Base-by-base conservation (phyloP, 495 filamentous ascomycete genomes). In the Neurospora hispaniola region DNA sequence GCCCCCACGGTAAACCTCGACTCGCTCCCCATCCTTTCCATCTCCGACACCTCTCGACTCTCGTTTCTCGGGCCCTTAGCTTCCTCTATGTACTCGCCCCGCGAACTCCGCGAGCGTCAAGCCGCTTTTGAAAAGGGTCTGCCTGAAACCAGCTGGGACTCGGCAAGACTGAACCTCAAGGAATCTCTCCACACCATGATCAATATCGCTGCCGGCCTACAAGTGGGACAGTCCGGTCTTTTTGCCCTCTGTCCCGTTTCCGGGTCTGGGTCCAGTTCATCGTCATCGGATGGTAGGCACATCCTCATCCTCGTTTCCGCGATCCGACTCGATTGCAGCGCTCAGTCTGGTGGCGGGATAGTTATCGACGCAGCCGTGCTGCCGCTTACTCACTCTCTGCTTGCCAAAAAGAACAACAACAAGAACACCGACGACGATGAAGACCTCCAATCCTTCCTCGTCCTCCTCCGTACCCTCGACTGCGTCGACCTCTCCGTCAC, bases 361-460 rank as follows among this genome's bases (percentile, higher is more conserved):
- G 81, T 88, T 1, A 77, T 86, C 9, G 87, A 89, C 59, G 81
- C 79, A 3, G 85, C 84, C 1, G 80, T 86, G 3, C 62, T 88
- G n/a, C 83, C 85, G 2, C 44, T 88, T 16, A 84, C 83, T 0
- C 48, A 69, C 14, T 35, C 72, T 3, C 20, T 83, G 1, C 71
- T 79, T 3, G 35, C 5, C 48, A 14, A 59, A 12, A 41, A 41
- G 40, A 14, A 8, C 6, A 39, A 3, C 23, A 54, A 54, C 42
- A 44, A 44, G 6, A 43, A 18, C 12, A 18, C 14, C 5, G 23
- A 54, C 10, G 46, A 27, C 9, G 48, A 59, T 2, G 1, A 14
- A 2, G 48, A 66, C 14, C 40, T 85, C 1, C 72, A 74, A 42
- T 71, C 69, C 11, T 81, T 84, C 44, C 71, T 85, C 11, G 42